These are phyloP conservation scores for Beta corolliflora DNA, from an alignment of 179 eudicot genomes.

Conservation along the genomic window DNA sequence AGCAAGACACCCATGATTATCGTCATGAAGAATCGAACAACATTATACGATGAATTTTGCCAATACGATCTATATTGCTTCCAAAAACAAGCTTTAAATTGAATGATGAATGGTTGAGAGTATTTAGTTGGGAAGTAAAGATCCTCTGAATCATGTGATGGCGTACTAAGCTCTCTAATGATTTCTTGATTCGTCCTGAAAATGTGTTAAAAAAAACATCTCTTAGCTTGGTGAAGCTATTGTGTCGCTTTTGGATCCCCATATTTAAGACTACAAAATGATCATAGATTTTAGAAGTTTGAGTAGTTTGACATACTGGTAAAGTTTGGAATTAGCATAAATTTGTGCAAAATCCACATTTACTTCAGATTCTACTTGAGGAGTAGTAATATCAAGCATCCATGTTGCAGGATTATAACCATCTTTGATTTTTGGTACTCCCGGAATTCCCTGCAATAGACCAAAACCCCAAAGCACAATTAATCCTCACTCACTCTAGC, in stretches of 20 bases:
- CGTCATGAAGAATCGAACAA: constrained; percentile 55
- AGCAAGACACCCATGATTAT: constrained; percentile 51
- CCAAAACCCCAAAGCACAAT: background rate
- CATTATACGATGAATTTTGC: constrained; percentile 58
- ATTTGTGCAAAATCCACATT: constrained; percentile 63
- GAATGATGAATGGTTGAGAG: constrained; percentile 42
- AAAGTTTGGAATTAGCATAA: constrained; percentile 52
- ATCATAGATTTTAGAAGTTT: background rate
- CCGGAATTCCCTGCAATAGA: constrained; percentile 44
- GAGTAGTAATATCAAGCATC: constrained; percentile 64
- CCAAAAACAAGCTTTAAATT: constrained; percentile 19
- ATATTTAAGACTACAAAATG: background rate
- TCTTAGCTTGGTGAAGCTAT: background rate
- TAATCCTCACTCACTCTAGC: background rate
- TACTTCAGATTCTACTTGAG: constrained; percentile 50
- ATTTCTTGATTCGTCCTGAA: constrained; percentile 58
- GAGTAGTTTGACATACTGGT: constrained; percentile 36
- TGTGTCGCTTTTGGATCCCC: no score
- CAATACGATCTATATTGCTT: constrained; percentile 14
- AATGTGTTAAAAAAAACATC: background rate
- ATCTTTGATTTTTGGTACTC: constrained; percentile 59
- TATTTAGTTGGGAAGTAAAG: constrained; percentile 61
- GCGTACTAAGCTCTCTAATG: constrained; percentile 52
- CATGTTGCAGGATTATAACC: constrained; percentile 83
- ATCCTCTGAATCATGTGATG: constrained; percentile 51